Evolutionary conservation across 805 yeast species (phyloP), one percentile per base, ranked within the genome.

Genomic region (Candida maesae): DNA sequence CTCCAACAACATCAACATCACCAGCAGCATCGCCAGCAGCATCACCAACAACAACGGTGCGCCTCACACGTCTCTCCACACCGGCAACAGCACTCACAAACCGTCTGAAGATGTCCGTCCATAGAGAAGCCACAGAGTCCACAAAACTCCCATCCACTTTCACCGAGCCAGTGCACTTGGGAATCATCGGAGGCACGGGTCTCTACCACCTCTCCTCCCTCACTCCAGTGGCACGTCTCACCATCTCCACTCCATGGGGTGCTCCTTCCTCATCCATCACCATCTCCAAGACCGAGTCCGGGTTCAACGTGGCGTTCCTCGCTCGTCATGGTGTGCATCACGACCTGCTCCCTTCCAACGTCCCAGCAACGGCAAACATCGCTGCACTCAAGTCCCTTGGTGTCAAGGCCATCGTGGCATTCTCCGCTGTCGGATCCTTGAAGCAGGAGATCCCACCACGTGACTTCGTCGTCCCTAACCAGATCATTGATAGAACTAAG

Each of bases 101-200:
- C 11, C 31, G 10, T 11, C 32, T 44, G 33, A 45, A 27, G 32
- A 56, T 57, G 61, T 57, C 61, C 12, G 41, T 31, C 17, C 61
- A 57, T 36, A 52, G 61, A 41, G 60, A 55, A 43, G 12, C 47
- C 16, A 12, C 36, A 7, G 42, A 28, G 11, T 10, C 31, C 6
- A 25, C 38, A 1, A 39, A 35, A 20, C 43, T 57, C 9, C 84
- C 86, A 31, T 71, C 73, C 44, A 65, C 66, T 24, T 81, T 75
- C 65, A 59, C 64, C 41, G 84, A 79, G 53, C 81, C 85, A 25
- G 85, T 93, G 19, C 73, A 77, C 29, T 72, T 93, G 32, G 98
- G 95, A 26, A 78, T 93, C 52, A 93, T 93, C 61, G 99, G 99
- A 30, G 99, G 99, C 30, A 93, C 99, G 5, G 99, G 99, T n/a